Evolutionary conservation across 2,329 filamentous ascomycete species (phyloP), one percentile per base, ranked within the genome.

Genomic region (Fusarium palustre): DNA sequence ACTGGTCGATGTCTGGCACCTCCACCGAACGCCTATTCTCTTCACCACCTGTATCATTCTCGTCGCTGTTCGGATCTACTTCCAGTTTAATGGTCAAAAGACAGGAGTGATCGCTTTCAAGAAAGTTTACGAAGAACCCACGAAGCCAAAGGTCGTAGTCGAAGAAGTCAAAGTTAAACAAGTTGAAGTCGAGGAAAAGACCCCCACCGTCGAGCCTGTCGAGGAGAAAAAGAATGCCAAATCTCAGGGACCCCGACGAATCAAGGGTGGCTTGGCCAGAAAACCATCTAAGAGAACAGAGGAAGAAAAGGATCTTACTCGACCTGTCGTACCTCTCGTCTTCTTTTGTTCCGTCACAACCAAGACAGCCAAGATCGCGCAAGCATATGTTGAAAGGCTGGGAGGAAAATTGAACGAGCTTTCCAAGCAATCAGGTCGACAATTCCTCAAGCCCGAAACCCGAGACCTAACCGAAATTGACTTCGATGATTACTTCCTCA

Each of bases 301-400:
- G 22, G 57, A 76, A 20, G 62, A 61, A 58, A 70, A 68, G 38
- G 79, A 79, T 55, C 31, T 81, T 41, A 72, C 71, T 13, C 78
- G 82, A 28, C 85, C 84, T 50, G 85, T 94, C 56, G 91, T 95
- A 76, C 87, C 92, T 4, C 79, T 97, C 18, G 81, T 97, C 33
- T 98, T 97, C 82, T 98, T 92, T 82, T 95, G 93, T 3, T 97
- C 94, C 1, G 84, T 98, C 59, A 97, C 93, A 5, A 93, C 91
- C 5, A 92, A 89, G 33, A 97, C 94, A 2, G 90, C 95, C 76
- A 90, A 88, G 74, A 88, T 90, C 61, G 91, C 92, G 3, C 85
- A 88, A 25, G 82, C 85, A 2, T 88, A 96, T 49, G 80, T 84
- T n/a, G 82, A 87, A 59, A 79, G 81, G 2, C 77, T 95, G 30